These are phyloP conservation scores for Postia placenta DNA, from an alignment of 768 basidiomycete species.

Conservation along the genomic window DNA sequence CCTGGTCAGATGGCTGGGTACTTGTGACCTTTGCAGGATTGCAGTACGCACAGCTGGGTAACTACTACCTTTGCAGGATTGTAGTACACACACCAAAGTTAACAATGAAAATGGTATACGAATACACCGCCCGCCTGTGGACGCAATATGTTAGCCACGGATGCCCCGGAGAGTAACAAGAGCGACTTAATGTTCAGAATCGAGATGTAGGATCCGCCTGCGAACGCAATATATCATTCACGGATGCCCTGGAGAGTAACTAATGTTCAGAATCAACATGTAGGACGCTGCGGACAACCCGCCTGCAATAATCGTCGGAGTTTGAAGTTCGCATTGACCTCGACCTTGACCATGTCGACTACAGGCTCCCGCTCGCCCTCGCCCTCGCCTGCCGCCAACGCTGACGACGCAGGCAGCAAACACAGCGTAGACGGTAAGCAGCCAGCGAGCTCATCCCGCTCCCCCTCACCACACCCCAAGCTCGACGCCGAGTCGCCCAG, in stretches of 20 bases:
- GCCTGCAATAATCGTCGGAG: not conserved
- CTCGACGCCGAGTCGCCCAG: not conserved
- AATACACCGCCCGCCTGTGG: no score
- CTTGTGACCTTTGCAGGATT: no score
- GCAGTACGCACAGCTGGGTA: no score
- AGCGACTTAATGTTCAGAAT: not conserved
- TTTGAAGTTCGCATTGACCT: not conserved
- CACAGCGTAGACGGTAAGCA: constrained; percentile 4
- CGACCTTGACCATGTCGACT: constrained; percentile 12
- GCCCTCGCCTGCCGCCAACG: constrained; percentile 9
- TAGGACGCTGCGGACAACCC: no score
- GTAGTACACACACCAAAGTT: no score
- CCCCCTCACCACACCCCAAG: constrained; percentile 1
- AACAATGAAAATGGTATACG: no score
- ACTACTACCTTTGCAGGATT: no score
- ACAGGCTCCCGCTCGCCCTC: constrained; percentile 1
- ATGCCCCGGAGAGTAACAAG: not conserved
- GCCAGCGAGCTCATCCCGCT: not conserved
- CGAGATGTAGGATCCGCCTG: not conserved
- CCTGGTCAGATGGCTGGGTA: not conserved
- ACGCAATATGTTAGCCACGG: not conserved
- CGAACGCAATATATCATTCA: not conserved
- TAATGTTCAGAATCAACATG: no score
- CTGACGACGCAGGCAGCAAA: constrained; percentile 1
- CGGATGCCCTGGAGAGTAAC: not conserved